Percentiles rank a stretch among this genome's conserved stretches.
These are phyloP conservation scores for Hymenoscyphus salicellus DNA, from an alignment of 2,329 filamentous ascomycete genomes.

Conservation along the genomic window DNA sequence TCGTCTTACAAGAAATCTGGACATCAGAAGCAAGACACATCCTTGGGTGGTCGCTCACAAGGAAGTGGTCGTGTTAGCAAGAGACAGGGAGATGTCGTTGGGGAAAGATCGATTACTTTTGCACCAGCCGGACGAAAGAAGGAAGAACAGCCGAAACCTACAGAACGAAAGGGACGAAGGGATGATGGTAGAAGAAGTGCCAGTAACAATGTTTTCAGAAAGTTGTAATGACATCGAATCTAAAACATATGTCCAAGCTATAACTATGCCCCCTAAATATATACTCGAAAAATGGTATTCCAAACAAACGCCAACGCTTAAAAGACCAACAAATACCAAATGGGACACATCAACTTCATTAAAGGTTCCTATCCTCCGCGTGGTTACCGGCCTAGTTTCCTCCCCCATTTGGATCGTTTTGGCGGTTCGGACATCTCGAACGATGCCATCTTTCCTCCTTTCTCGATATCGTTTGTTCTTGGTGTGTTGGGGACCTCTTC, in stretches of 20 bases:
- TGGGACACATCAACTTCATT: conserved; percentile 12
- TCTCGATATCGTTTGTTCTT: conserved; percentile 57
- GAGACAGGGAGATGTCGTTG: conserved; percentile 50
- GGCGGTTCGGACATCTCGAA: conserved; percentile 35
- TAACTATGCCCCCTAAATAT: conserved; percentile 11
- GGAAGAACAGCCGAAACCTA: conserved; percentile 36
- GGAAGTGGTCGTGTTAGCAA: conserved; percentile 49
- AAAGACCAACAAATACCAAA: conserved; percentile 14
- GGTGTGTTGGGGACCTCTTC: conserved; percentile 61
- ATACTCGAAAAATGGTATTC: conserved; percentile 12
- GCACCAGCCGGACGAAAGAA: conserved; percentile 57
- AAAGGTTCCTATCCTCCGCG: not conserved
- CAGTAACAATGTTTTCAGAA: conserved; percentile 71
- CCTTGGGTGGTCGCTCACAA: conserved; percentile 55
- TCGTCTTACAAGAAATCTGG: conserved; percentile 60
- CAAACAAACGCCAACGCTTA: conserved; percentile 16
- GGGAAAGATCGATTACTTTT: conserved; percentile 71
- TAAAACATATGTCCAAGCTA: conserved; percentile 8
- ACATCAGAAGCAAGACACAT: conserved; percentile 50
- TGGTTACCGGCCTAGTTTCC: conserved; percentile 27
- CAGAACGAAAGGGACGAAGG: conserved; percentile 29
- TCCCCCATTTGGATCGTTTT: conserved; percentile 34
- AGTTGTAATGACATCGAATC: conserved; percentile 46
- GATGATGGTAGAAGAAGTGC: conserved; percentile 61
- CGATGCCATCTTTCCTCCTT: conserved; percentile 42